Evolutionary conservation across 371 early-diverging fungal genomes (phyloP).

Genomic region (Rhizopus stolonifer): DNA sequence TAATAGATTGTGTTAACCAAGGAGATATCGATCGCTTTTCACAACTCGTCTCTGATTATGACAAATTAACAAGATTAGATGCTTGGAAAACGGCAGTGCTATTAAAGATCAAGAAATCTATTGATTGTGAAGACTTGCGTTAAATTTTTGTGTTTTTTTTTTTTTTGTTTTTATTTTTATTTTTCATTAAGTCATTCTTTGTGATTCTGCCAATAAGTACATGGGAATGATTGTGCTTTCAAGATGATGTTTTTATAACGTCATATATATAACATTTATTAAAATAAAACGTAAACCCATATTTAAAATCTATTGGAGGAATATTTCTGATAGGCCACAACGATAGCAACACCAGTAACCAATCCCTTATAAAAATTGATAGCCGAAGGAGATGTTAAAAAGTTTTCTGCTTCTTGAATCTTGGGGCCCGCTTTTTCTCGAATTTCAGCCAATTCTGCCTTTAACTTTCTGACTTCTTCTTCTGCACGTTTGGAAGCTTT

Average conservation of each 20-base stretch:
- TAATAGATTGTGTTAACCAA: conserved; percentile 74
- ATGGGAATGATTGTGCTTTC: too few relatives aligned
- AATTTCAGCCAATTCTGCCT: conserved; percentile 38
- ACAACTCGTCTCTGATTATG: conserved; percentile 77
- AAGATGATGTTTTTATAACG: too few relatives aligned
- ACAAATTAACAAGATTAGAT: conserved; percentile 86
- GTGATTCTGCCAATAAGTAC: too few relatives aligned
- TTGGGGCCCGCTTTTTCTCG: conserved; percentile 36
- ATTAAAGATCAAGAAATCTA: conserved; percentile 85
- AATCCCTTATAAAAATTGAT: conserved; percentile 41
- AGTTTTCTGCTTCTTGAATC: conserved; percentile 42
- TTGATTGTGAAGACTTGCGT: conserved; percentile 25
- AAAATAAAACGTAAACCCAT: too few relatives aligned
- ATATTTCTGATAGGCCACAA: conserved; percentile 20
- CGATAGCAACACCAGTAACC: conserved; percentile 21
- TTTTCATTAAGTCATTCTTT: too few relatives aligned
- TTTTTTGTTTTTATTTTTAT: too few relatives aligned
- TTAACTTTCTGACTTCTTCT: conserved; percentile 36
- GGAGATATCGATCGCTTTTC: conserved; percentile 83
- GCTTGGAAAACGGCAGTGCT: conserved; percentile 94
- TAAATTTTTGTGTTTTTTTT: too few relatives aligned
- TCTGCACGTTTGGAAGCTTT: conserved; percentile 32
- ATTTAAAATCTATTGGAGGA: conserved; percentile 1
- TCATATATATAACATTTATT: too few relatives aligned
- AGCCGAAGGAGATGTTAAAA: conserved; percentile 35